phyloP scores from a whole-genome alignment of 208 protist species.

The Trichomonas gallinae region DNA sequence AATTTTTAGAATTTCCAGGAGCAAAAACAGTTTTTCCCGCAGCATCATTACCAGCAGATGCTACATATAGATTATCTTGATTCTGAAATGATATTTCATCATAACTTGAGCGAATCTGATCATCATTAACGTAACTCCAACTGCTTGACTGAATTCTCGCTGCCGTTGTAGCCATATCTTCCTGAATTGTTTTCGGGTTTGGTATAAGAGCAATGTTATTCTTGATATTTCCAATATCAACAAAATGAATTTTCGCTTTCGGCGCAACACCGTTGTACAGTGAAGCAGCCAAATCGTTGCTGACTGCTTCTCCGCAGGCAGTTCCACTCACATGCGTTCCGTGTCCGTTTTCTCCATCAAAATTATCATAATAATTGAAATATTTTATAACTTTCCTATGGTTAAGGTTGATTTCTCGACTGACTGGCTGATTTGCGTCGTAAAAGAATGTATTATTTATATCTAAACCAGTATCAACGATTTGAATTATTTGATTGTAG shows the following conservation, averaged over 20 bases:
- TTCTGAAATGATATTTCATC: background rate
- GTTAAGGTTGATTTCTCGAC: background rate
- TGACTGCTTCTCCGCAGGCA: background rate
- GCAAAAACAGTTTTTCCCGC: background rate
- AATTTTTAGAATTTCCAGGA: background rate
- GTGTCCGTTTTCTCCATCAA: background rate
- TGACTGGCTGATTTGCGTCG: background rate
- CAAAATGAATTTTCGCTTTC: background rate
- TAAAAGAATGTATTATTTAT: background rate
- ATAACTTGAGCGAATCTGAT: background rate
- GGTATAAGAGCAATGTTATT: background rate
- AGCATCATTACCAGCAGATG: background rate
- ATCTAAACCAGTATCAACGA: background rate
- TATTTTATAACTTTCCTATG: background rate
- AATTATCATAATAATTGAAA: background rate
- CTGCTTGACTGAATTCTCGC: background rate
- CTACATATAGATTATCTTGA: background rate
- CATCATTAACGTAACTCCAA: background rate
- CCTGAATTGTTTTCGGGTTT: background rate
- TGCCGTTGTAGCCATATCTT: background rate
- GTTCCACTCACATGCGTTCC: background rate
- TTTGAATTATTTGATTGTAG: background rate
- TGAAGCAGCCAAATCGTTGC: background rate
- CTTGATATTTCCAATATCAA: background rate
- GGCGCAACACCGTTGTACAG: background rate